These are phyloP conservation scores for Fraxinus americana DNA, from an alignment of 257 asterid genomes.

Conservation along the genomic window DNA sequence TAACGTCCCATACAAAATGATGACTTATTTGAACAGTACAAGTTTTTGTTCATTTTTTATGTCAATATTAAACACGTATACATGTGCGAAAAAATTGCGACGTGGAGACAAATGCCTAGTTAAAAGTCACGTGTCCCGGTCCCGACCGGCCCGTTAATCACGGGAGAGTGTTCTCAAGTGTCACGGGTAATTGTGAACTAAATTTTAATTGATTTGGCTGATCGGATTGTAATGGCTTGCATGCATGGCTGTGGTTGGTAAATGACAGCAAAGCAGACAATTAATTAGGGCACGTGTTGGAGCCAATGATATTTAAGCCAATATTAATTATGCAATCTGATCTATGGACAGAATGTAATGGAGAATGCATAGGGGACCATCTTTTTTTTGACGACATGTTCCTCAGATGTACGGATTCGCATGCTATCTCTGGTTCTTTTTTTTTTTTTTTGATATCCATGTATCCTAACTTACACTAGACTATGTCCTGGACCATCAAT, in stretches of 20 bases:
- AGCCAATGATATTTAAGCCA: neutral
- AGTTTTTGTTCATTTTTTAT: neutral
- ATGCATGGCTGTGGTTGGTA: neutral
- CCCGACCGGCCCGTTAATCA: neutral
- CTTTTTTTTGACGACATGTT: no score
- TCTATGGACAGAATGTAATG: neutral
- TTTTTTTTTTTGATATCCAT: no score
- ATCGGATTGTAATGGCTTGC: neutral
- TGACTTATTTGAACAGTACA: no score
- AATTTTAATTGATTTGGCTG: neutral
- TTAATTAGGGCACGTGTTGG: neutral
- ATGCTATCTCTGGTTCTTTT: no score
- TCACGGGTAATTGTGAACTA: neutral
- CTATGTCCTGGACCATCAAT: no score
- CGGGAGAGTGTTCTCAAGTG: neutral
- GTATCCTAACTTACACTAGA: no score
- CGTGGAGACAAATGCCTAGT: neutral
- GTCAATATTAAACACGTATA: neutral
- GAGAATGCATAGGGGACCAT: no score
- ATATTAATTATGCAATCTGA: neutral
- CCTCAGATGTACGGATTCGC: no score
- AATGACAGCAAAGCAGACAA: neutral
- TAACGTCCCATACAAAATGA: no score
- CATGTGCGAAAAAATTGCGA: neutral
- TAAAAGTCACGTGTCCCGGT: neutral